Conservation (phyloP, 228 moss, liverwort and hornwort species). For the Sphagnum fallax region DNA sequence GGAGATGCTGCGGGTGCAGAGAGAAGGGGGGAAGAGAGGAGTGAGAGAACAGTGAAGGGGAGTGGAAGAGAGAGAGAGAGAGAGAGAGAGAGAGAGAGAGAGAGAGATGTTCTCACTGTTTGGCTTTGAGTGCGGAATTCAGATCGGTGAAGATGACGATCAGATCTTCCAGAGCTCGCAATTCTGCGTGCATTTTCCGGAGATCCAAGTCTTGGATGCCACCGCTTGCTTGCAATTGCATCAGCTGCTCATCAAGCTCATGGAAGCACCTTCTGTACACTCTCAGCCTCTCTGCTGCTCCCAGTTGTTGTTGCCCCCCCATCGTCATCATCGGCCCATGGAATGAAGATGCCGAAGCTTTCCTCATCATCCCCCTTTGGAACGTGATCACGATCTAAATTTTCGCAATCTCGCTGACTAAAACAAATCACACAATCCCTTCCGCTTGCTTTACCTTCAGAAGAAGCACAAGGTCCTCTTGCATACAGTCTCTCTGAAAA, state of each 20-base stretch:
- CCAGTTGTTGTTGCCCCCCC: conserved; percentile 7
- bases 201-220: conserved; percentile 25
- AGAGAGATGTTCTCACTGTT: conserved; percentile 30
- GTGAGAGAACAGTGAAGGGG: too few species aligned
- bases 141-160: conserved; percentile 64
- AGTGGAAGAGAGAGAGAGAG: too few species aligned
- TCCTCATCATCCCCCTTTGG: too few species aligned
- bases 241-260: conserved; percentile 50
- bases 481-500: too few species aligned
- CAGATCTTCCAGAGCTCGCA: conserved; percentile 54
- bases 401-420: too few species aligned
- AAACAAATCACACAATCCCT: too few species aligned
- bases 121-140: conserved; percentile 20
- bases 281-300: conserved; percentile 45
- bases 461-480: too few species aligned
- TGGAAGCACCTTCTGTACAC: conserved; percentile 55
- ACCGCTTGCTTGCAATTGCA: conserved; percentile 17
- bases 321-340: background rate
- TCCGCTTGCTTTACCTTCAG: too few species aligned
- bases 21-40: too few species aligned
- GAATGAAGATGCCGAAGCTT: too few species aligned
- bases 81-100: background rate
- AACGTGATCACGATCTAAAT: too few species aligned
- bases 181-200: conserved; percentile 32
- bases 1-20: too few species aligned